Base-by-base conservation (phyloP, 2,329 filamentous ascomycete genomes). In the Colletotrichum simmondsii region DNA sequence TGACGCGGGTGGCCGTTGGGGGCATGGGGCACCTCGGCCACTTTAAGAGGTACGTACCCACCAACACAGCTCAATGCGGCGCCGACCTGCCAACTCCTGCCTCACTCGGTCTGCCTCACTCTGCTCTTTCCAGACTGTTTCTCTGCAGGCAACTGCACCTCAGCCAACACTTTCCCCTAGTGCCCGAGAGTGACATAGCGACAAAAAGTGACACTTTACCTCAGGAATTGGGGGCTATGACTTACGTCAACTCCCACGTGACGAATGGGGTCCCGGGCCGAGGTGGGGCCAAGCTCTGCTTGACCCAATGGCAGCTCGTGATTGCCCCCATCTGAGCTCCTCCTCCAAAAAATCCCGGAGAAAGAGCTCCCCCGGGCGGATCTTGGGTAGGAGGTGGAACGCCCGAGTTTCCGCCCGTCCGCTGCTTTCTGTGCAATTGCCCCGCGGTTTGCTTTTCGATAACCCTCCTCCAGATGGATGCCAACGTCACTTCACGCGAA, bases 171-270 rank as follows among this genome's bases (percentile, higher is more conserved):
- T 65, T 60, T 60, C 65, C 28, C 10, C 16, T 16, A 26, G 32
- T 16, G 32, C 26, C 11, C 32, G 32, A 35, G 32, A 35, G 32
- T 35, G 26, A 28, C 26, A 28, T 28, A 28, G 26, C 1, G 26
- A 28, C 5, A 28, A 28, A 28, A 24, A 63, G 49, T 42, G 16
- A 42, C 37, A 42, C 37, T 42, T 5, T 28, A 42, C 35, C 19
- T 46, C 24, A 37, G 22, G 30, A 12, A 22, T 64, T 61, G 57
- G 11, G 46, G 42, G 54, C 37, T 53, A 35, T 42, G 35, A 10
- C 70, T 72, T 72, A 72, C 71, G 71, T 72, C 71, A 72, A 28
- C 19, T 35, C 26, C 66, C 71, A 72, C 71, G 71, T 72, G 71
- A 72, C n/a, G 32, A 5, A 22, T n/a, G 22, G 65, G 37, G 3